Percentiles rank a stretch among this genome's conserved stretches.
phyloP scores from a whole-genome alignment of 1,284 basidiomycete species.

The Volvariella surrecta region DNA sequence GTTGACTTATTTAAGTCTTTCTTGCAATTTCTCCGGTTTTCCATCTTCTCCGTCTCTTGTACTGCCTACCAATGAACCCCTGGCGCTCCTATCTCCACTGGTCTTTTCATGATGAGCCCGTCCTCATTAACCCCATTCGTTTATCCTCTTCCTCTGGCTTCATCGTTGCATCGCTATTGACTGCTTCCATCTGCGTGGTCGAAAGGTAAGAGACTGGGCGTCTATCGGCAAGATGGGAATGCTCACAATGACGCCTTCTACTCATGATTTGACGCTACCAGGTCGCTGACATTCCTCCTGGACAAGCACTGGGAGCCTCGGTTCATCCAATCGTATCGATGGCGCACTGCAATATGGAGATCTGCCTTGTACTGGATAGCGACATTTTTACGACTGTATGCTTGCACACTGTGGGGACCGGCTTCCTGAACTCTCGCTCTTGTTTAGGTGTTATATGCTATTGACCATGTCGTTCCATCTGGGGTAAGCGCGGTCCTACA shows the following conservation, averaged over 20 bases:
- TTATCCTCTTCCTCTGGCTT: conserved; percentile 44
- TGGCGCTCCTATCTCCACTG: conserved; percentile 40
- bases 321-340: conserved; percentile 28
- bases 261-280: conserved; percentile 14
- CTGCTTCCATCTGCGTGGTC: conserved; percentile 37
- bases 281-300: conserved; percentile 41
- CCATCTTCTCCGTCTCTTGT: conserved; percentile 1
- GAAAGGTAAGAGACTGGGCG: conserved; percentile 42
- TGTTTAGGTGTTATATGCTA: conserved; percentile 58
- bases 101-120: conserved; percentile 43
- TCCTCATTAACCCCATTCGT: conserved; percentile 44
- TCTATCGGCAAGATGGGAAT: neutral
- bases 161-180: conserved; percentile 38
- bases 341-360: conserved; percentile 42
- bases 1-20: no score
- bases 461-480: conserved; percentile 59
- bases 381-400: conserved; percentile 54
- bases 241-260: neutral
- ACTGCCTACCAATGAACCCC: conserved; percentile 8
- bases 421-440: conserved; percentile 2
- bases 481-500: conserved; percentile 35
- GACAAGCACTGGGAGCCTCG: conserved; percentile 38
- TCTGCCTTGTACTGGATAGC: conserved; percentile 45
- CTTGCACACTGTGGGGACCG: conserved; percentile 7
- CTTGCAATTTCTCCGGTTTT: neutral